Base-by-base conservation (phyloP, 306 rosid genomes). In the Acacia acuminata region DNA sequence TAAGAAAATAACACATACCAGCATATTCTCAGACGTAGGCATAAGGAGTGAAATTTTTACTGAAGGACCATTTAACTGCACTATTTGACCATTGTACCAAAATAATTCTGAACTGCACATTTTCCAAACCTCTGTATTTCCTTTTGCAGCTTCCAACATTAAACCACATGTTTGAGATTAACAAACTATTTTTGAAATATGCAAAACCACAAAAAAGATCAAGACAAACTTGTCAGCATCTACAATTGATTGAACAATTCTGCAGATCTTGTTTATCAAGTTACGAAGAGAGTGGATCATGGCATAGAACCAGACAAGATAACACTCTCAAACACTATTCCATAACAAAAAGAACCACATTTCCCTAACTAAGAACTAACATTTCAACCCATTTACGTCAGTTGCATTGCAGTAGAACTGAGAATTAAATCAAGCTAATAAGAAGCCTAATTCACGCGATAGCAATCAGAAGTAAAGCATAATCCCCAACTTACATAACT, bases 21-120 rank as follows among this genome's bases (percentile, higher is more conserved):
- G 73, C 98, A 96, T 90, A 82, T 84, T 92, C 83, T 96, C 97
- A 40, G 97, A 85, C 20, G 92, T 93, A 71, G 99, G 99, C 76
- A 89, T 91, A 81, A 96, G 98, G 84, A 96, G 93, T 34, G 97
- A 87, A 81, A 96, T 66, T 81, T 88, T 96, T 45, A 92, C 99
- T 51, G 84, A 66, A 56, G 90, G 90, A 81, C 73, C 88, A 53
- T 87, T 88, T 88, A 87, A 72, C 24, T 82, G 89, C 70, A 93
- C 80, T 61, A 96, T 82, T 90, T 75, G 88, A 77, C 96, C 99
- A 72, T 90, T 79, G 85, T 96, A 93, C 98, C 99, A 96, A 53
- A 38, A 73, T 1, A 73, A 50, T 17, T 51, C 13, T 3, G 79
- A 77, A 77, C 22, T 70, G 19, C 82, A 82, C 45, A 60, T 45